A percentile compares a stretch with the other conserved stretches of the same genome.
Conservation (phyloP, 225 moss, liverwort and hornwort species). For the Polytrichum commune region DNA sequence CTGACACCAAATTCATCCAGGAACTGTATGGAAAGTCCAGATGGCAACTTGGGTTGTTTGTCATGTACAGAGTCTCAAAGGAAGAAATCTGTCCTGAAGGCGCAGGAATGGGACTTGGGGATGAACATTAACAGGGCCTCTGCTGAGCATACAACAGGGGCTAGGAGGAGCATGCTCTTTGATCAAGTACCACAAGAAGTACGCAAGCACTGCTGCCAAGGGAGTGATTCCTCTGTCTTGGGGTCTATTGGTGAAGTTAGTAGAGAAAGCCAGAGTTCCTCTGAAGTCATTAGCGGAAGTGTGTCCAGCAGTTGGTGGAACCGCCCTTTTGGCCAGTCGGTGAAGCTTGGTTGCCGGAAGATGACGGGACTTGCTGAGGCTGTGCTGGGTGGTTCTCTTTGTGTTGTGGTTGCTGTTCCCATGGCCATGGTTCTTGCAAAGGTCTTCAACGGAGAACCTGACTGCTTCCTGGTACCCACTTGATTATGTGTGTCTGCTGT, state of each 20-base stretch:
- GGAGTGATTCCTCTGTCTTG: constrained; percentile 8
- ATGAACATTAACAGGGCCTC: constrained; percentile 16
- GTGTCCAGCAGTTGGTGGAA: neutral
- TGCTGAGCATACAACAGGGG: constrained; percentile 11
- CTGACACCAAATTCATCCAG: constrained; percentile 19
- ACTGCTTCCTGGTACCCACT: constrained; percentile 36
- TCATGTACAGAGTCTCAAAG: constrained; percentile 41
- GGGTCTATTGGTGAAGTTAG: constrained; percentile 14
- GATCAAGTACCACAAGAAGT: constrained; percentile 24
- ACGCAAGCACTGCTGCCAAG: constrained; percentile 7
- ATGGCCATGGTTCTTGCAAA: constrained; percentile 38
- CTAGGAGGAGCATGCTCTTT: constrained; percentile 34
- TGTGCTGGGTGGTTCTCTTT: constrained; percentile 39
- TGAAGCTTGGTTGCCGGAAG: constrained; percentile 25
- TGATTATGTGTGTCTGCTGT: constrained; percentile 11
- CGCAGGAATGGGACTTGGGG: constrained; percentile 38
- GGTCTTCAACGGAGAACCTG: constrained; percentile 29
- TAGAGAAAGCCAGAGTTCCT: constrained; percentile 6
- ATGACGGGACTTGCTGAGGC: constrained; percentile 32
- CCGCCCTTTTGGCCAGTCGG: constrained; percentile 17
- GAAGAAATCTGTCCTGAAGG: constrained; percentile 30
- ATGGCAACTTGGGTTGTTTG: constrained; percentile 19
- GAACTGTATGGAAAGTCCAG: constrained; percentile 15
- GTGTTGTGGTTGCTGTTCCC: constrained; percentile 41
- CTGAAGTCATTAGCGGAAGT: neutral